Conservation (phyloP, 139 green algal species). For the Volvox africanus region DNA sequence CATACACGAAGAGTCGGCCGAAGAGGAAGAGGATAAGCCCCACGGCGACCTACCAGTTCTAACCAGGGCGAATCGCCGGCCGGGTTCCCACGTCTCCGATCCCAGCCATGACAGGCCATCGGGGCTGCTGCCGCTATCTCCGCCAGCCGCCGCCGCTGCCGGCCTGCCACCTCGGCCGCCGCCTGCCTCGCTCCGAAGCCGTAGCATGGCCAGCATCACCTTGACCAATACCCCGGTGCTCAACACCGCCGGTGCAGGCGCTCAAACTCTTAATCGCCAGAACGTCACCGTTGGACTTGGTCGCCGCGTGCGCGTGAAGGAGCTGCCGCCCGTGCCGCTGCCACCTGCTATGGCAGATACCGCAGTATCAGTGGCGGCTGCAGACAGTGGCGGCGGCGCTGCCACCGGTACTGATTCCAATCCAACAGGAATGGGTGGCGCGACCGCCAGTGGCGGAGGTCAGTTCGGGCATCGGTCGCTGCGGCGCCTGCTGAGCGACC, state of each 20-base stretch:
- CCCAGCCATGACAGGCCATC: not conserved
- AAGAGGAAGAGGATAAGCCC: not conserved
- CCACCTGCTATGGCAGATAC: not conserved
- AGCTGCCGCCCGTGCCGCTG: not conserved
- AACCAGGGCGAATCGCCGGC: no score
- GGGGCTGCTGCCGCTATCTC: no score
- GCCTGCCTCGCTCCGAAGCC: not conserved
- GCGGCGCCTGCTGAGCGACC: conserved; percentile 13
- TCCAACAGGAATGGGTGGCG: no score
- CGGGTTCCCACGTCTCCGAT: not conserved
- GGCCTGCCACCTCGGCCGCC: not conserved
- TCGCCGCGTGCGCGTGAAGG: not conserved
- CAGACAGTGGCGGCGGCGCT: not conserved
- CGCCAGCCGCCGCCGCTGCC: not conserved
- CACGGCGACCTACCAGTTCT: not conserved
- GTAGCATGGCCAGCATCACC: not conserved
- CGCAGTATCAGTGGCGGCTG: not conserved
- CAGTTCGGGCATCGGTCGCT: not conserved
- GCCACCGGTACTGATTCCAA: not conserved
- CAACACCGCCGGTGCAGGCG: not conserved
- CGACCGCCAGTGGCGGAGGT: not conserved
- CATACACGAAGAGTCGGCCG: not conserved
- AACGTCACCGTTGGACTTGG: not conserved
- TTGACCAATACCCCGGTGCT: no score
- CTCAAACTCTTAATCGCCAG: not conserved